A percentile compares a stretch with the other conserved stretches of the same genome.
These are phyloP conservation scores for Sporothrix variecibatus DNA, from an alignment of 2,329 filamentous ascomycete genomes.

Conservation along the genomic window DNA sequence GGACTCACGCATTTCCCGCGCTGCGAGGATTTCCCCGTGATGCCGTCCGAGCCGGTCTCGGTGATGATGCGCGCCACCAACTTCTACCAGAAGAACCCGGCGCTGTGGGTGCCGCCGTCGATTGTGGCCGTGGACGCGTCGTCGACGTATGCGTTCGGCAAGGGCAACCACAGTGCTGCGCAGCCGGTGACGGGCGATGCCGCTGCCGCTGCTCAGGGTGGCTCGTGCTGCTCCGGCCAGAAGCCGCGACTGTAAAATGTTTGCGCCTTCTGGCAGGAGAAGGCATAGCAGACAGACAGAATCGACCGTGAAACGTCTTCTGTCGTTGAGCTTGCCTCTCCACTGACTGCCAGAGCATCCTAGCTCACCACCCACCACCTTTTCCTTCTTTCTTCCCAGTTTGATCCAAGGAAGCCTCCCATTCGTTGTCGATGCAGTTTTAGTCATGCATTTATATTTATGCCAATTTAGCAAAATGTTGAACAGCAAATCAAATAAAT, in stretches of 20 bases:
- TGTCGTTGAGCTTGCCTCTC: background rate
- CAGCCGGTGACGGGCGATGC: background rate
- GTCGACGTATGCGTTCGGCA: conserved; percentile 27
- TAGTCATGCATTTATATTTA: background rate
- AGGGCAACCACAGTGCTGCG: conserved; percentile 18
- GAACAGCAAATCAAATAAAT: background rate
- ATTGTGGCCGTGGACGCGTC: conserved; percentile 25
- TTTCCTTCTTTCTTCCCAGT: conserved; percentile 24
- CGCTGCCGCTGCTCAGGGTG: background rate
- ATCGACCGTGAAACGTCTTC: conserved; percentile 8
- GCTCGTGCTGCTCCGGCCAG: conserved; percentile 23
- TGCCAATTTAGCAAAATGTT: background rate
- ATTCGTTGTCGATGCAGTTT: background rate
- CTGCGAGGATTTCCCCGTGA: conserved; percentile 88
- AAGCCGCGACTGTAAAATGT: conserved; percentile 26
- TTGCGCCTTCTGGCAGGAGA: background rate
- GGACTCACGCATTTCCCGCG: conserved; percentile 86
- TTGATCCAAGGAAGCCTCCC: conserved; percentile 7
- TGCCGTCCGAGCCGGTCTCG: conserved; percentile 85
- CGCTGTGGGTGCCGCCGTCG: conserved; percentile 76
- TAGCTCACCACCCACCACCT: background rate
- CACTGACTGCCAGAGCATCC: background rate
- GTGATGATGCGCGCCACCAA: conserved; percentile 75
- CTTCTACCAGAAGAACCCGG: conserved; percentile 80
- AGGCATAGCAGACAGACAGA: background rate